Evolutionary conservation across 1,284 basidiomycete genomes (phyloP), one percentile per base, ranked within the genome.

Genomic region (Hypsizygus ulmarius): DNA sequence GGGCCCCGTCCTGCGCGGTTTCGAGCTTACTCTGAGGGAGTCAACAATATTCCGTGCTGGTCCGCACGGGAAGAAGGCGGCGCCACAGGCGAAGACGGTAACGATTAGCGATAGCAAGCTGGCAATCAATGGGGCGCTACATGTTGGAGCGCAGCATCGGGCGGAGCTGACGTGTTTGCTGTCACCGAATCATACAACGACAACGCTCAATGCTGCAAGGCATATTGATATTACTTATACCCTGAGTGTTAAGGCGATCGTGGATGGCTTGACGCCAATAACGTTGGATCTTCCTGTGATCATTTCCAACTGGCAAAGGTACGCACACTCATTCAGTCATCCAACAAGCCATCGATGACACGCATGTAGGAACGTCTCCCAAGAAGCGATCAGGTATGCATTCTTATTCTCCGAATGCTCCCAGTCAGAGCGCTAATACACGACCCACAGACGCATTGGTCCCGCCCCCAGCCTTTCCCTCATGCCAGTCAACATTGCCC

Each of bases 191-290:
- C 86, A 89, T 57, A 86, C 82, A 4, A 84, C 84, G 14, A 84
- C 87, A 12, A 86, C 89, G 2, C 71, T 92, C 51, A 87, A 81
- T 44, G 77, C 85, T 12, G 91, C 89, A 6, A 73, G 86, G 53
- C 82, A 88, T 57, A 86, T 94, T 47, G 87, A 91, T 62, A 82
- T 94, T 44, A 84, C 80, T 1, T 93, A 93, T 64, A 74, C 81
- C 40, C 71, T 93, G 37, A 74, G 74, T 33, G 83, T 92, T 46
- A 88, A 84, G 64, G 90, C 90, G 2, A 72, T 88, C 37, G 77
- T 90, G 67, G 87, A 83, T 15, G 77, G 78, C 4, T 81, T 81
- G 4, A 73, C 79, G 47, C 79, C 81, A 49, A 62, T 91, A 8
- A 69, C 78, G 25, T 78, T 90, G 70, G 83, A 87, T 39, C 68